phyloP scores from a whole-genome alignment of 495 filamentous ascomycete species.

The Penicillium turbatum region DNA sequence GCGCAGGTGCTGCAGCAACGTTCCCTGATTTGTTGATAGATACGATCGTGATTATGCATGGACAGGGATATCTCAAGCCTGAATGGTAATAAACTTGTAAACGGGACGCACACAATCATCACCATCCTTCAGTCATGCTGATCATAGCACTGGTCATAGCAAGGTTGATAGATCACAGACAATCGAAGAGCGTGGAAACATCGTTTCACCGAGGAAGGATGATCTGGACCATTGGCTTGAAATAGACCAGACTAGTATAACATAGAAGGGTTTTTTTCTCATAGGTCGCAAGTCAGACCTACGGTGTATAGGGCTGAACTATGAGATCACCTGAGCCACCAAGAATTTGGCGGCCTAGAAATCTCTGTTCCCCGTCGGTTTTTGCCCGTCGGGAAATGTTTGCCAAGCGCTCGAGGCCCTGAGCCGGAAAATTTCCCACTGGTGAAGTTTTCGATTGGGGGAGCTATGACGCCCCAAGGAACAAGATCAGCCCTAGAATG shows the following conservation, averaged over 20 bases:
- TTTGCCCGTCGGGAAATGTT: not conserved
- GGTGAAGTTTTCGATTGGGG: not conserved
- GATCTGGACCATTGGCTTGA: not conserved
- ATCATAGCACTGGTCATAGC: not conserved
- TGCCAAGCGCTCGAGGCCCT: conserved; percentile 1
- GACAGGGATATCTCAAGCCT: not conserved
- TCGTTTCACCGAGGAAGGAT: not conserved
- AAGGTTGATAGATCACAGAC: not conserved
- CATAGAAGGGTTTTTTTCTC: too few relatives aligned
- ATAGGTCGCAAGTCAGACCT: not conserved
- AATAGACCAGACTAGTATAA: not conserved
- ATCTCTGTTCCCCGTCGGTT: not conserved
- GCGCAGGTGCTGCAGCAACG: not conserved
- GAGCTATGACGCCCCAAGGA: not conserved
- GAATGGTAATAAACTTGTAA: not conserved
- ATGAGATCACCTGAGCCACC: not conserved
- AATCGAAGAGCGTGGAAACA: not conserved
- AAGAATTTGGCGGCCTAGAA: not conserved
- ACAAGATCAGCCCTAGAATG: not conserved
- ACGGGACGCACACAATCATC: not conserved
- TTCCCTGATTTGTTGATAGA: not conserved
- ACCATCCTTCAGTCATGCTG: not conserved
- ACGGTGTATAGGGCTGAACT: conserved; percentile 8
- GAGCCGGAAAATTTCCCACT: not conserved
- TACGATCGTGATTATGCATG: not conserved